Evolutionary conservation across 257 asterid genomes (phyloP).

Genomic region (Cordia subcordata): DNA sequence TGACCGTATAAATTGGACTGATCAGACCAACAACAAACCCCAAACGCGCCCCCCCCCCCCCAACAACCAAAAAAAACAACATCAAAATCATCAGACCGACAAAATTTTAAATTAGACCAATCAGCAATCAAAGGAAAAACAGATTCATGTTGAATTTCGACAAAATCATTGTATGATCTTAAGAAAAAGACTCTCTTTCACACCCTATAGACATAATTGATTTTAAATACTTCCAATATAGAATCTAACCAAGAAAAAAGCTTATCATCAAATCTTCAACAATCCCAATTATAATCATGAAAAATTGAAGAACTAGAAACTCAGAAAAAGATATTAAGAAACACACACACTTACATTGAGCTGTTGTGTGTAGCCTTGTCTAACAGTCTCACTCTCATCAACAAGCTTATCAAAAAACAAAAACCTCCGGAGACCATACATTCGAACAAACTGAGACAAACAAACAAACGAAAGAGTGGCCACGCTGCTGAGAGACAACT

Average conservation of each 20-base stretch:
- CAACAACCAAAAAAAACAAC: too few species aligned
- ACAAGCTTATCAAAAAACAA: conserved; percentile 22
- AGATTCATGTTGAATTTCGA: neutral
- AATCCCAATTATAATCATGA: neutral
- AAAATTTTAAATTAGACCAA: too few species aligned
- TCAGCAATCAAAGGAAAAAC: too few species aligned
- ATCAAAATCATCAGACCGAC: too few species aligned
- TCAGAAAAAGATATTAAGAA: neutral
- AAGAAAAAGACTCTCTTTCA: too few species aligned
- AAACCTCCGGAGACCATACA: conserved; percentile 19
- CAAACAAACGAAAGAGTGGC: conserved; percentile 22
- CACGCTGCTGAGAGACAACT: conserved; percentile 16
- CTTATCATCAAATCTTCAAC: neutral
- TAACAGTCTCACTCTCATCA: conserved; percentile 22
- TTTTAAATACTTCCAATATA: too few species aligned
- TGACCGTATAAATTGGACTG: too few species aligned
- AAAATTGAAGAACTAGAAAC: neutral
- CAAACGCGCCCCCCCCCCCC: too few species aligned
- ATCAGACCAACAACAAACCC: too few species aligned
- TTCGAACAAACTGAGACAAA: conserved; percentile 16
- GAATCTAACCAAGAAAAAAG: too few species aligned
- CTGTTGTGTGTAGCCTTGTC: conserved; percentile 18
- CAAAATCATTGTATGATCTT: neutral
- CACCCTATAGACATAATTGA: neutral
- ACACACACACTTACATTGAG: conserved; percentile 15